Conservation (phyloP, 257 asterid genomes). For the Echium plantagineum region DNA sequence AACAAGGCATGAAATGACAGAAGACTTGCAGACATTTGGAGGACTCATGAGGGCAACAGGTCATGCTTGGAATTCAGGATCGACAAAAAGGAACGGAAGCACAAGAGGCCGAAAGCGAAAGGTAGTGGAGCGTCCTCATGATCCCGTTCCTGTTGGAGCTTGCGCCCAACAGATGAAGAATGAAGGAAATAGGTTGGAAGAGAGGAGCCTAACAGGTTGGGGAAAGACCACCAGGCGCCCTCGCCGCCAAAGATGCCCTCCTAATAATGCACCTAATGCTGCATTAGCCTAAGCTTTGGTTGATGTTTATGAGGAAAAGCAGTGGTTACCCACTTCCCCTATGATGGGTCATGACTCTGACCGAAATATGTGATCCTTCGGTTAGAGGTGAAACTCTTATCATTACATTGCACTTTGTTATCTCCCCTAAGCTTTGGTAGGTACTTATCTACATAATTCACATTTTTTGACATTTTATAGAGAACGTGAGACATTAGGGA, state of each 20-base stretch:
- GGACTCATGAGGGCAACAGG: slow-evolving; percentile 95
- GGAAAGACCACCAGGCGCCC: slow-evolving; percentile 98
- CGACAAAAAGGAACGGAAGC: slow-evolving; percentile 55
- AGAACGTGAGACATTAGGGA: too few relatives aligned
- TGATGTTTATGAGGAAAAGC: too few relatives aligned
- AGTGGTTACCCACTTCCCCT: too few relatives aligned
- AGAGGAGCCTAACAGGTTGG: slow-evolving; percentile 79
- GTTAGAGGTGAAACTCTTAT: too few relatives aligned
- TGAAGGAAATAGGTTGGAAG: slow-evolving; percentile 60
- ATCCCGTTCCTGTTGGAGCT: slow-evolving; percentile 14
- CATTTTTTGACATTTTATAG: too few relatives aligned
- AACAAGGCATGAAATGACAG: slow-evolving; percentile 82
- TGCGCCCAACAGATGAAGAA: slow-evolving; percentile 28
- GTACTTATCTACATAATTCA: too few relatives aligned
- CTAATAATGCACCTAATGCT: slow-evolving; percentile 51
- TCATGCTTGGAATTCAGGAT: slow-evolving; percentile 55
- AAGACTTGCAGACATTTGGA: slow-evolving; percentile 89
- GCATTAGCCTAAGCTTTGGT: too few relatives aligned
- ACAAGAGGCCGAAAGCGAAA: slow-evolving; percentile 54
- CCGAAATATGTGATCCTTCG: too few relatives aligned
- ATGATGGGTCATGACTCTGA: too few relatives aligned
- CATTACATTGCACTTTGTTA: too few relatives aligned
- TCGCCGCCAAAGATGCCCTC: slow-evolving; percentile 75
- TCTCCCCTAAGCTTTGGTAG: too few relatives aligned
- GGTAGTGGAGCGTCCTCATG: slow-evolving; percentile 33